Percentiles rank a stretch among this genome's conserved stretches.
phyloP scores from a whole-genome alignment of 2,329 filamentous ascomycete species.

The Penicillium sp. region DNA sequence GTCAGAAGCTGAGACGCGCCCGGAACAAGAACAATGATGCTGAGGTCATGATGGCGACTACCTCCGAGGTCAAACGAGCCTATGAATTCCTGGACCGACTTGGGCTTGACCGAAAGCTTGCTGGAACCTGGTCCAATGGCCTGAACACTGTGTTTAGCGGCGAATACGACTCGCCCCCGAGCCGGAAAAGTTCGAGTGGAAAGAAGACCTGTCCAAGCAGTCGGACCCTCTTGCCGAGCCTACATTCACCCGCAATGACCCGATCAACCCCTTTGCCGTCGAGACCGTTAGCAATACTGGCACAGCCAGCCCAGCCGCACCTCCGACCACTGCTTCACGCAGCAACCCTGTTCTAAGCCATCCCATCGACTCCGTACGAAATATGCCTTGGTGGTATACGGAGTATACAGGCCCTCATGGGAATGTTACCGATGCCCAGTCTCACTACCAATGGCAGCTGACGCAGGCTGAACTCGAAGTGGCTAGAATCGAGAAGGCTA shows the following conservation, averaged over 20 bases:
- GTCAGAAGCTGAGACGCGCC: too few relatives aligned
- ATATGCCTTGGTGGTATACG: background rate
- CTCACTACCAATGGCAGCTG: background rate
- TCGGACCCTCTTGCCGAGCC: background rate
- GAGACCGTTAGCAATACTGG: background rate
- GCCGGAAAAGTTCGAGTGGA: slow-evolving; percentile 19
- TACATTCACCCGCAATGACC: background rate
- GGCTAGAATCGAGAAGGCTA: background rate
- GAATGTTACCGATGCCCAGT: background rate
- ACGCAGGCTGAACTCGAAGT: background rate
- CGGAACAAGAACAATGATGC: background rate
- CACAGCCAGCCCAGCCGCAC: background rate
- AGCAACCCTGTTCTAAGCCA: too few relatives aligned
- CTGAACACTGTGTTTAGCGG: background rate
- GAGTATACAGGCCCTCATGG: background rate
- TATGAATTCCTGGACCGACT: slow-evolving; percentile 29
- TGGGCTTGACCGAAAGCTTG: slow-evolving; percentile 26
- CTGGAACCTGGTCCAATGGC: slow-evolving; percentile 30
- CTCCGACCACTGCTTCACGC: too few relatives aligned
- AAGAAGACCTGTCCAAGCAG: slow-evolving; percentile 1
- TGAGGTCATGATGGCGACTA: slow-evolving; percentile 2
- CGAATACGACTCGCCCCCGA: background rate
- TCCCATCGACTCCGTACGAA: too few relatives aligned
- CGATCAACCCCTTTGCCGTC: too few relatives aligned
- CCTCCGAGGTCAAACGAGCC: slow-evolving; percentile 29